A percentile compares a stretch with the other conserved stretches of the same genome.
Conservation (phyloP, 2,329 filamentous ascomycete genomes). For the Ramularia collo-cygni region DNA sequence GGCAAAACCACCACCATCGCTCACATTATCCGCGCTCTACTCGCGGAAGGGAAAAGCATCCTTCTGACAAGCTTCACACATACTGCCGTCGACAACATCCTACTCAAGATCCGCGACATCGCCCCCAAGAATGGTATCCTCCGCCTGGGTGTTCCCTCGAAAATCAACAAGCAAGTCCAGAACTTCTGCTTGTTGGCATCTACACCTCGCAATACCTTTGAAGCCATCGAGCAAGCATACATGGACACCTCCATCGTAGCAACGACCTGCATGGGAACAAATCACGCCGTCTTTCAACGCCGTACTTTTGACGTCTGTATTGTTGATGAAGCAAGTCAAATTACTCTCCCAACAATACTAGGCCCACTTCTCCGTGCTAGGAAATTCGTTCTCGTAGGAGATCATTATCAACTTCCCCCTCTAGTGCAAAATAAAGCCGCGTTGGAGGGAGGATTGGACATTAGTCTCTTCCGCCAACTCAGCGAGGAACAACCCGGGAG, state of each 20-base stretch:
- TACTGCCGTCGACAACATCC: slow-evolving; percentile 94
- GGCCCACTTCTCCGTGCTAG: slow-evolving; percentile 88
- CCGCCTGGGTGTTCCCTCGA: slow-evolving; percentile 75
- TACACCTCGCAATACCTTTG: slow-evolving; percentile 66
- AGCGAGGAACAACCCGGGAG: slow-evolving; percentile 82
- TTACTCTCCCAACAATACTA: slow-evolving; percentile 88
- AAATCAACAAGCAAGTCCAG: slow-evolving; percentile 81
- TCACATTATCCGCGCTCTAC: slow-evolving; percentile 87
- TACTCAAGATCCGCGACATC: slow-evolving; percentile 72
- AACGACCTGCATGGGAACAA: slow-evolving; percentile 89
- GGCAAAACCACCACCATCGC: slow-evolving; percentile 98
- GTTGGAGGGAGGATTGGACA: slow-evolving; percentile 75
- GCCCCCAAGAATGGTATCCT: slow-evolving; percentile 58
- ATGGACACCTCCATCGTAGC: slow-evolving; percentile 83
- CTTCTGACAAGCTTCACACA: slow-evolving; percentile 94
- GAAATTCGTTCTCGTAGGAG: slow-evolving; percentile 90
- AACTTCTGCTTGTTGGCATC: slow-evolving; percentile 76
- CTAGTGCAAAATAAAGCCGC: slow-evolving; percentile 90
- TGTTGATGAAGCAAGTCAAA: slow-evolving; percentile 95
- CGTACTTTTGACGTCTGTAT: slow-evolving; percentile 97
- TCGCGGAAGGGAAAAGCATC: slow-evolving; percentile 85
- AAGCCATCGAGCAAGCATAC: slow-evolving; percentile 78
- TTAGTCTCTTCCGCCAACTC: slow-evolving; percentile 88
- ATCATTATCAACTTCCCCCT: slow-evolving; percentile 92
- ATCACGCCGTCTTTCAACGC: slow-evolving; percentile 79